phyloP scores from a whole-genome alignment of 2,329 filamentous ascomycete species.

The Ophiocordyceps robertsii region DNA sequence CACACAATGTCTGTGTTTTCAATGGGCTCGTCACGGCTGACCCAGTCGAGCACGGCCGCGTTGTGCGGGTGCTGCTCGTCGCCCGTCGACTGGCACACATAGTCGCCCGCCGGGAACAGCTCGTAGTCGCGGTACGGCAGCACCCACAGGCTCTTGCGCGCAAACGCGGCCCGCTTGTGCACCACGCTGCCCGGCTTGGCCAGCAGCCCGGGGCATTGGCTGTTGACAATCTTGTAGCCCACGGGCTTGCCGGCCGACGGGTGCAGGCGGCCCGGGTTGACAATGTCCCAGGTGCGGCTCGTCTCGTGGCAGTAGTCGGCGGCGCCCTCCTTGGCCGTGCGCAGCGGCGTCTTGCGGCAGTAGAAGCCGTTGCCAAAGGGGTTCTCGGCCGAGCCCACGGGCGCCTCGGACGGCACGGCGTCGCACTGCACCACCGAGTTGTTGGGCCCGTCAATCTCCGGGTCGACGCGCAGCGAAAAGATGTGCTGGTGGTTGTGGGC shows the following conservation, averaged over 20 bases:
- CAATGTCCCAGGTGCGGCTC: slow-evolving; percentile 16
- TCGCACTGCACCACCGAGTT: slow-evolving; percentile 61
- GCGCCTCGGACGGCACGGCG: slow-evolving; percentile 44
- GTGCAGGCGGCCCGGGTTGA: slow-evolving; percentile 28
- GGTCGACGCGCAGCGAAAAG: slow-evolving; percentile 53
- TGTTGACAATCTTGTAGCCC: slow-evolving; percentile 31
- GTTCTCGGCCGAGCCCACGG: slow-evolving; percentile 55
- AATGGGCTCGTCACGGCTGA: slow-evolving; percentile 31
- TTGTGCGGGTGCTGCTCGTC: slow-evolving; percentile 11
- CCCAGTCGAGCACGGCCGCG: slow-evolving; percentile 29
- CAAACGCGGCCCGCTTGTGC: slow-evolving; percentile 25
- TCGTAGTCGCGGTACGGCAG: slow-evolving; percentile 27
- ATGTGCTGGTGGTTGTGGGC: slow-evolving; percentile 61
- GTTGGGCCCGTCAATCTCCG: slow-evolving; percentile 45
- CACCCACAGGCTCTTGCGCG: slow-evolving; percentile 27
- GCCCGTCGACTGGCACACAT: slow-evolving; percentile 31
- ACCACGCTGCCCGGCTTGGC: slow-evolving; percentile 25
- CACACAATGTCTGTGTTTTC: slow-evolving; percentile 37
- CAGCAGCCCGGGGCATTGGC: slow-evolving; percentile 32
- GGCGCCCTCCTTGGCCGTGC: slow-evolving; percentile 9
- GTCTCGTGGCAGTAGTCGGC: slow-evolving; percentile 15
- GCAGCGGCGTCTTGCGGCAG: slow-evolving; percentile 13
- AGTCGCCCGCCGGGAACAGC: slow-evolving; percentile 26
- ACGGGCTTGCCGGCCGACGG: slow-evolving; percentile 26
- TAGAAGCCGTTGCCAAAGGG: slow-evolving; percentile 64